Conservation (phyloP, 805 yeast genomes). For the Zygosaccharomyces lentus region DNA sequence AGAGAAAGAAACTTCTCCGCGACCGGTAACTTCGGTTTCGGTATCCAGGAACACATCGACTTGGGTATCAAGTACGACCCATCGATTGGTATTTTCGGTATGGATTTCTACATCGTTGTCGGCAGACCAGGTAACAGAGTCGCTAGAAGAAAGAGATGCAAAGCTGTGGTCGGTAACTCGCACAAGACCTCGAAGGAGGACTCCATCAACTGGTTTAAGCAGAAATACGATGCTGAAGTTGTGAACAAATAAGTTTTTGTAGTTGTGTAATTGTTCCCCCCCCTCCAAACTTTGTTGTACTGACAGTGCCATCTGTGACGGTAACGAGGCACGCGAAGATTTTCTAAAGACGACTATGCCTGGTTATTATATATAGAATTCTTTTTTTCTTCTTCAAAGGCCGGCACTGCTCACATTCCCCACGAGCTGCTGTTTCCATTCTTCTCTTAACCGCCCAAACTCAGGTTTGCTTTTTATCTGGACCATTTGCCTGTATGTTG, state of each 20-base stretch:
- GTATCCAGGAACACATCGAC: slow-evolving; percentile 99
- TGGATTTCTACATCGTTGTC: slow-evolving; percentile 99
- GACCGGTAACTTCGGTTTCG: slow-evolving; percentile 99
- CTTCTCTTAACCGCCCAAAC: slow-evolving; percentile 41
- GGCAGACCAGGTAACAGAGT: slow-evolving; percentile 99
- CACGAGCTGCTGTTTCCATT: slow-evolving; percentile 50
- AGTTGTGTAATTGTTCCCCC: slow-evolving; percentile 5
- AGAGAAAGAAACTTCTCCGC: slow-evolving; percentile 90
- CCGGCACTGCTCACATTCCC: slow-evolving; percentile 12
- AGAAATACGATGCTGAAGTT: slow-evolving; percentile 99
- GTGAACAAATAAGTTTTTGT: slow-evolving; percentile 57
- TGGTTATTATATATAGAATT: background rate
- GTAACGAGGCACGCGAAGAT: background rate
- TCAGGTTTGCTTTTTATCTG: slow-evolving; percentile 45
- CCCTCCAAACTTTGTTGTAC: slow-evolving; percentile 4
- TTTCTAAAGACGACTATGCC: no score
- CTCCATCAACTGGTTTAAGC: slow-evolving; percentile 98
- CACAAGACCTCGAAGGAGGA: slow-evolving; percentile 93
- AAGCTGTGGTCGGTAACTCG: slow-evolving; percentile 81
- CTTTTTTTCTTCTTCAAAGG: slow-evolving; percentile 4
- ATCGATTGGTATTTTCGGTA: slow-evolving; percentile 99
- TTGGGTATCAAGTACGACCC: slow-evolving; percentile 99
- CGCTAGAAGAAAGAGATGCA: slow-evolving; percentile 96
- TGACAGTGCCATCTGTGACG: slow-evolving; percentile 8
- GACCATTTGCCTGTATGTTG: slow-evolving; percentile 39